These are phyloP conservation scores for Kwoniella dendrophila DNA, from an alignment of 768 basidiomycete genomes.

Conservation along the genomic window DNA sequence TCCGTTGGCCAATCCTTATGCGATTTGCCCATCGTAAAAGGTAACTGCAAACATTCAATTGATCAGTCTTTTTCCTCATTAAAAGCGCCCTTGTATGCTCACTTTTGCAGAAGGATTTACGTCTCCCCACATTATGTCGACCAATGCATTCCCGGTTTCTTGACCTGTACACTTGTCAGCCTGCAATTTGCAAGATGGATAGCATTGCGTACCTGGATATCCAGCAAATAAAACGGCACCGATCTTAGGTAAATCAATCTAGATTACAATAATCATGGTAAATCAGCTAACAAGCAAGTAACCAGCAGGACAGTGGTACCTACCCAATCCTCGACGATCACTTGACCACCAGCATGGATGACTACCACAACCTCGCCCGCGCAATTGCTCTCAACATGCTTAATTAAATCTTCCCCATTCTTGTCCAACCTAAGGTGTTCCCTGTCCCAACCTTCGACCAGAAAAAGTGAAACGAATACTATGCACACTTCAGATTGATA, in stretches of 20 bases:
- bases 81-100: not conserved
- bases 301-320: slow-evolving; percentile 5
- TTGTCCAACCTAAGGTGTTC: slow-evolving; percentile 42
- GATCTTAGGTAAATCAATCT: slow-evolving; percentile 55
- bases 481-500: slow-evolving; percentile 50
- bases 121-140: slow-evolving; percentile 51
- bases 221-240: slow-evolving; percentile 52
- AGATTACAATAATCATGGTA: not conserved
- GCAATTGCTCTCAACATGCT: slow-evolving; percentile 40
- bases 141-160: slow-evolving; percentile 53
- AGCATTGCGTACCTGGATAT: slow-evolving; percentile 38
- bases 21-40: slow-evolving; percentile 54
- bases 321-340: slow-evolving; percentile 49
- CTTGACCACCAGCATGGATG: slow-evolving; percentile 45
- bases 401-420: slow-evolving; percentile 45
- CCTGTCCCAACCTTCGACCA: slow-evolving; percentile 53
- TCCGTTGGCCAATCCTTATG: slow-evolving; percentile 49
- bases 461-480: slow-evolving; percentile 53
- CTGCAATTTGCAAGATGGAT: not conserved
- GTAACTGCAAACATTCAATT: slow-evolving; percentile 19
- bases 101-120: slow-evolving; percentile 51
- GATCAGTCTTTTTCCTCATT: not conserved
- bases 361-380: slow-evolving; percentile 47
- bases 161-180: slow-evolving; percentile 25
- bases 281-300: not conserved